Evolutionary conservation across 2,329 filamentous ascomycete genomes (phyloP).

Genomic region (Cryphonectria nitschkei): DNA sequence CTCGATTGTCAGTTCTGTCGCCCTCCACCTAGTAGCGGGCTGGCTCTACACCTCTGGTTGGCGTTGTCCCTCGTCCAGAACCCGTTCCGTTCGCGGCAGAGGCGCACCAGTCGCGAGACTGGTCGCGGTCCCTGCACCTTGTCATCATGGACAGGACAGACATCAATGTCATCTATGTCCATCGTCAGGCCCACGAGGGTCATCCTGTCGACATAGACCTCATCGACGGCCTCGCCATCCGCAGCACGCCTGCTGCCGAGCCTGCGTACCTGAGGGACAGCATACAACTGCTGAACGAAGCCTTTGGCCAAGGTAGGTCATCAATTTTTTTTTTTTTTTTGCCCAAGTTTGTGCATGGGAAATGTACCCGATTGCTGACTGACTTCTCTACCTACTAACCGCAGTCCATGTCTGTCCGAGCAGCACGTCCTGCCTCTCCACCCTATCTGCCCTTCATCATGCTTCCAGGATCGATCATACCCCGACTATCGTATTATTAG

Average conservation of each 20-base stretch:
- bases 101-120: conserved; percentile 65
- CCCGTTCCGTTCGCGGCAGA: conserved; percentile 45
- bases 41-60: conserved; percentile 14
- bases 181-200: conserved; percentile 55
- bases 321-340: not conserved
- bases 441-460: conserved; percentile 57
- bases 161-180: conserved; percentile 65
- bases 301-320: conserved; percentile 58
- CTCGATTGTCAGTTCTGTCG: conserved; percentile 28
- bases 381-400: conserved; percentile 4
- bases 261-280: conserved; percentile 48
- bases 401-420: conserved; percentile 59
- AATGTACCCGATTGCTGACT: conserved; percentile 16
- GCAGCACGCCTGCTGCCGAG: conserved; percentile 39
- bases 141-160: conserved; percentile 58
- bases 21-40: conserved; percentile 30
- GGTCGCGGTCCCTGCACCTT: conserved; percentile 55
- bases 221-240: conserved; percentile 31
- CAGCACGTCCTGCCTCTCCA: conserved; percentile 57
- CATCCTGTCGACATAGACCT: conserved; percentile 35
- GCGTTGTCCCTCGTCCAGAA: conserved; percentile 25
- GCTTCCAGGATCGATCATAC: conserved; percentile 54
- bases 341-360: not conserved
- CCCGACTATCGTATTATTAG: conserved; percentile 61
- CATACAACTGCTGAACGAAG: conserved; percentile 53